Base-by-base conservation (phyloP, 495 filamentous ascomycete genomes). In the Saxophila tyrrhenica region DNA sequence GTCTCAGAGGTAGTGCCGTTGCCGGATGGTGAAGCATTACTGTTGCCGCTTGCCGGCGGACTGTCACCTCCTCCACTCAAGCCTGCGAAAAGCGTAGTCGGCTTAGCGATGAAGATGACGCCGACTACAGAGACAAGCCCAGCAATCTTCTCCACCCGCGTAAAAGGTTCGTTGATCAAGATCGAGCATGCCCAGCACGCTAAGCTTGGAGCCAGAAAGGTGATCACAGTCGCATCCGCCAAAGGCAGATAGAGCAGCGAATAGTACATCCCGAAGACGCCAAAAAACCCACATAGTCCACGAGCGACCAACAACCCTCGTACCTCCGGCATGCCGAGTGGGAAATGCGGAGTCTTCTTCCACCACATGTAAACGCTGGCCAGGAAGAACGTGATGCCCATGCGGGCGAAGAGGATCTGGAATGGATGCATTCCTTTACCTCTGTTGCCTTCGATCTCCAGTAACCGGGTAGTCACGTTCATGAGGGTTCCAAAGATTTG, bases 221-320 rank as follows among this genome's bases (percentile, higher is more conserved):
- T 94, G 43, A 97, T 82, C 0, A 96, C 92, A 0, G 88, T 94
- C 11, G 92, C 90, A 61, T 97, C 91, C 3, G 88, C 84, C 0
- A 97, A 74, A 1, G 89, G 85, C 2, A 97, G 81, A 63, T 95
- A 95, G 57, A 85, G 78, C 5, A 95, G 80, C 1, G 87, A 91
- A 62, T 86, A 81, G 82, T 87, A 87, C 46, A 87, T 68, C 9
- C 84, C 82, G 67, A 81, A 87, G 10, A 94, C 87, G 11, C 91
- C 91, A 66, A 87, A 86, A 69, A 95, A 95, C 0, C 91, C 91
- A 48, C 75, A 75, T 1, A 84, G 58, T 0, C 87, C 89, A 53
- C 91, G 76, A 1, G 75, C 65, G 0, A 90, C 62, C 11, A 97
- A 73, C 19, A 95, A 72, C 44, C 67, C 65, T 21, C 87, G 69